These are phyloP conservation scores for Botryobasidium botryosum DNA, from an alignment of 768 basidiomycete species.

Conservation along the genomic window DNA sequence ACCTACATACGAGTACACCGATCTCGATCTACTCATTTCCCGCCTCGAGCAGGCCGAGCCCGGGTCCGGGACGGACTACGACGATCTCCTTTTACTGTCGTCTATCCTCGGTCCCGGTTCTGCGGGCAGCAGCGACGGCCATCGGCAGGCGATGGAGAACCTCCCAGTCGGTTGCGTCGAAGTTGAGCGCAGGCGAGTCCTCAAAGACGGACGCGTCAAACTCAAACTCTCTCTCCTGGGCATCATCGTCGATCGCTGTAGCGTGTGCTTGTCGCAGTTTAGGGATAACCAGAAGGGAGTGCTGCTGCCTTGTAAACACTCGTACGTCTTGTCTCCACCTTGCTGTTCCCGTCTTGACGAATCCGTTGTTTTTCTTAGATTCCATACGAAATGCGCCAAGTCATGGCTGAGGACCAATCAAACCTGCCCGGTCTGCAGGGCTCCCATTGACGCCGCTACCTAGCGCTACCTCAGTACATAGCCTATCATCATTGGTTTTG, in stretches of 20 bases:
- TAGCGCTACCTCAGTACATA: too few relatives aligned
- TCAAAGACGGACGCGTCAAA: conserved; percentile 50
- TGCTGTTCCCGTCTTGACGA: conserved; percentile 1
- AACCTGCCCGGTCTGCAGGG: conserved; percentile 51
- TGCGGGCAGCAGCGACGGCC: conserved; percentile 15
- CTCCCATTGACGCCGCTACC: conserved; percentile 21
- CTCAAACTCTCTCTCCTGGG: conserved; percentile 50
- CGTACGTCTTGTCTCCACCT: conserved; percentile 18
- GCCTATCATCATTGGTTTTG: too few relatives aligned
- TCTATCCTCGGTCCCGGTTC: conserved; percentile 43
- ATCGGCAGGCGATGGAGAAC: conserved; percentile 12
- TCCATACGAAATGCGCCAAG: conserved; percentile 45
- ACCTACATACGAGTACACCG: conserved; percentile 28
- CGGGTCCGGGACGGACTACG: conserved; percentile 39
- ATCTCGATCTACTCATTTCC: conserved; percentile 46
- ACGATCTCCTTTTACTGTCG: conserved; percentile 42
- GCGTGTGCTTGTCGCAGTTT: conserved; percentile 59
- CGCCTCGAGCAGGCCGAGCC: conserved; percentile 30
- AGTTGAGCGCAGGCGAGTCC: conserved; percentile 39
- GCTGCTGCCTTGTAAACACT: conserved; percentile 46
- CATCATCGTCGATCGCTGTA: conserved; percentile 47
- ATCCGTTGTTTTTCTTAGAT: conserved; percentile 20
- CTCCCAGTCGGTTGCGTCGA: conserved; percentile 26
- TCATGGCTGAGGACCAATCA: conserved; percentile 43
- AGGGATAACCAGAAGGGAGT: conserved; percentile 38